Conservation (phyloP, 1,284 basidiomycete genomes). For the Somion occarium region DNA sequence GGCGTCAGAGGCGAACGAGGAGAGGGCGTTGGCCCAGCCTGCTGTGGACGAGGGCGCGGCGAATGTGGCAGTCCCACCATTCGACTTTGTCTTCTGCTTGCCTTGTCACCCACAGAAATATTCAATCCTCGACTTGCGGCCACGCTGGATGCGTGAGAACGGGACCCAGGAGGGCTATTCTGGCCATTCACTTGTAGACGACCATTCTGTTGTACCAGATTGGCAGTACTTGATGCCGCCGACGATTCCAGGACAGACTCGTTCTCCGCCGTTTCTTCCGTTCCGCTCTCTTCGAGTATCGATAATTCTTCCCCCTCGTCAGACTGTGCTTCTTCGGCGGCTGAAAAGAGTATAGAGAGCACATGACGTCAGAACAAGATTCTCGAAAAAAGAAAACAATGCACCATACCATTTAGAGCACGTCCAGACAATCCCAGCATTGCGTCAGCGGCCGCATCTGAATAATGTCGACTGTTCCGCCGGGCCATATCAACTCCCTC, state of each 20-base stretch:
- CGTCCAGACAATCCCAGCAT: constrained; percentile 71
- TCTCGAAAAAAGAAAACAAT: constrained; percentile 9
- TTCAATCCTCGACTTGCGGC: constrained; percentile 71
- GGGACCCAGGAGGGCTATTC: constrained; percentile 12
- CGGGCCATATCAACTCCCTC: constrained; percentile 35
- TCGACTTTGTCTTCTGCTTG: constrained; percentile 52
- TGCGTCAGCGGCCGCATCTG: constrained; percentile 73
- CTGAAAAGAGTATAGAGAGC: constrained; percentile 26
- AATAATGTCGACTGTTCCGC: constrained; percentile 76
- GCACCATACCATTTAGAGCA: constrained; percentile 48
- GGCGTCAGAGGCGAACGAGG: constrained; percentile 14
- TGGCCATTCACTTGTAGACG: constrained; percentile 18
- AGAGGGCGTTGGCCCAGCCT: constrained; percentile 13
- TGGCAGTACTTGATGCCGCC: constrained; percentile 38
- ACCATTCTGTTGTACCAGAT: constrained; percentile 14
- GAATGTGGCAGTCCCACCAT: constrained; percentile 55
- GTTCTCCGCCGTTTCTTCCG: constrained; percentile 57
- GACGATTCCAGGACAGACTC: constrained; percentile 47
- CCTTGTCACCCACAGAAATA: constrained; percentile 49
- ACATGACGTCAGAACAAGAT: constrained; percentile 7
- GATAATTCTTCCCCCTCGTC: constrained; percentile 65
- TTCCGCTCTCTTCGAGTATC: constrained; percentile 64
- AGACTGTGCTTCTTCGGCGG: constrained; percentile 58
- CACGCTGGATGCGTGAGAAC: constrained; percentile 50
- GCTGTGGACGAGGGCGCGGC: constrained; percentile 23